A percentile compares a stretch with the other conserved stretches of the same genome.
These are phyloP conservation scores for Dalbergia cultrata DNA, from an alignment of 306 rosid genomes.

Conservation along the genomic window DNA sequence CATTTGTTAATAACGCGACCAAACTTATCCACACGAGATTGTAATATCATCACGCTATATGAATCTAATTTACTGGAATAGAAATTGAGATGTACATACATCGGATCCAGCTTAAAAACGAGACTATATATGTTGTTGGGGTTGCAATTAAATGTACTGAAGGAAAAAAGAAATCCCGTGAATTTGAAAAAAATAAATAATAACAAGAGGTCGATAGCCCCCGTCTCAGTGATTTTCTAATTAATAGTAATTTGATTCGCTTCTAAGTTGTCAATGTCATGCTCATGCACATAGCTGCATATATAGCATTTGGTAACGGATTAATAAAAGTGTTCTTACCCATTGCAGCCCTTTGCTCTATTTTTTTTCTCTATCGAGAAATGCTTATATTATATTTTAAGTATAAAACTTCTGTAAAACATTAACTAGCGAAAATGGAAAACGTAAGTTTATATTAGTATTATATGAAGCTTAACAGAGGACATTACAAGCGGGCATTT, in stretches of 20 bases:
- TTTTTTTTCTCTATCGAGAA: not conserved
- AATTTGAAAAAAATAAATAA: not conserved
- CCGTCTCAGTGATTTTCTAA: not conserved
- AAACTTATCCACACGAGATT: not conserved
- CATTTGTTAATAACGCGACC: not conserved
- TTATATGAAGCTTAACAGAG: not conserved
- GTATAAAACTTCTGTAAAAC: not conserved
- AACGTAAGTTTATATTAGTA: too few species aligned
- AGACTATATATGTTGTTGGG: not conserved
- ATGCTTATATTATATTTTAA: not conserved
- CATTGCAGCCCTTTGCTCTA: not conserved
- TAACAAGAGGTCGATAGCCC: not conserved
- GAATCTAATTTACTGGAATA: not conserved
- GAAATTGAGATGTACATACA: not conserved
- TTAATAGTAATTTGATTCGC: not conserved
- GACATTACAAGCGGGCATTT: constrained; percentile 32
- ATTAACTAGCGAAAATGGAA: too few species aligned
- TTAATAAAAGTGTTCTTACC: not conserved
- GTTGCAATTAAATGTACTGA: too few species aligned
- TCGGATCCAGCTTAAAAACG: not conserved
- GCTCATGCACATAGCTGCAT: not conserved
- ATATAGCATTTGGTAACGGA: not conserved
- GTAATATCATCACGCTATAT: not conserved
- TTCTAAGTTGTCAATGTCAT: too few species aligned
- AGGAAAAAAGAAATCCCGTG: not conserved